Evolutionary conservation across 345 rosid genomes (phyloP).

Genomic region (Balakata baccata): DNA sequence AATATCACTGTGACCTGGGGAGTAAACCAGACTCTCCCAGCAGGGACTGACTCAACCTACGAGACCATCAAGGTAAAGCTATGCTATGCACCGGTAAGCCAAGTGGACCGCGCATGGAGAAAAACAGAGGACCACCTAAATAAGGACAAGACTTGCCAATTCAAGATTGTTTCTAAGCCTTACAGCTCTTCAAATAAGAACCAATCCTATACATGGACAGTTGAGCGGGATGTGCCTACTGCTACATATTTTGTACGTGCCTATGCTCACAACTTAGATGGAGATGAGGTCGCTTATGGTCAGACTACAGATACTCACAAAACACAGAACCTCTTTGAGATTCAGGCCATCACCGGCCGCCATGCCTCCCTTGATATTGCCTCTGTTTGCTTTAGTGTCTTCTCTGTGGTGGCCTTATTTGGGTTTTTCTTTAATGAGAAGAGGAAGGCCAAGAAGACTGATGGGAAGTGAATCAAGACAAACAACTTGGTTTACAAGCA

Average conservation of each 20-base stretch:
- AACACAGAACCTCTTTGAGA: conserved; percentile 40
- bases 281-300: conserved; percentile 48
- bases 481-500: not conserved
- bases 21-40: conserved; percentile 38
- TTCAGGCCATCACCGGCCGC: conserved; percentile 54
- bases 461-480: conserved; percentile 16
- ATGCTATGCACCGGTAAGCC: conserved; percentile 75
- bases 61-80: conserved; percentile 48
- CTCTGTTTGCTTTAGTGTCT: conserved; percentile 61
- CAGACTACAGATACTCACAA: conserved; percentile 43
- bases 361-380: conserved; percentile 50
- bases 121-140: conserved; percentile 45
- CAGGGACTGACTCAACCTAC: conserved; percentile 41
- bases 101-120: conserved; percentile 72
- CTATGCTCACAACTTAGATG: conserved; percentile 42
- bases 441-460: conserved; percentile 36
- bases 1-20: conserved; percentile 55
- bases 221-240: conserved; percentile 51
- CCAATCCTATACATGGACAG: conserved; percentile 41
- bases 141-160: conserved; percentile 67
- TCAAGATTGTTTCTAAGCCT: conserved; percentile 39
- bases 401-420: conserved; percentile 50
- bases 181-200: conserved; percentile 25
- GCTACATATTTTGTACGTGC: conserved; percentile 73
- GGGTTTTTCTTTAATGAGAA: conserved; percentile 54